A percentile compares a stretch with the other conserved stretches of the same genome.
These are phyloP conservation scores for Sungouiozyma ichnusensis DNA, from an alignment of 805 yeast genomes.

Conservation along the genomic window DNA sequence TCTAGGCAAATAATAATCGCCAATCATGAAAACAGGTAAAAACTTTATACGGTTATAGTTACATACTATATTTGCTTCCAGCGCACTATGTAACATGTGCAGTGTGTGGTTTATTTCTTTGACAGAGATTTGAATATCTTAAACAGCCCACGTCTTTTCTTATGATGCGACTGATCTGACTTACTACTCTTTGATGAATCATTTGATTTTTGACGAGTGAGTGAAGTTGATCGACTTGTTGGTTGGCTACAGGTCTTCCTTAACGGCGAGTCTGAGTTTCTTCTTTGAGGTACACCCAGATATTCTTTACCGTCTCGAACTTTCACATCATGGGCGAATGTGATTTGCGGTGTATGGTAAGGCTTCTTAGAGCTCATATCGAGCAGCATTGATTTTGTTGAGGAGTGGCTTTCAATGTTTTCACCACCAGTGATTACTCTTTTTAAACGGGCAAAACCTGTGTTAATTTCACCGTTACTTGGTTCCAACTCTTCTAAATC, in stretches of 20 bases:
- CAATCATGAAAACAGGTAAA: too few species aligned
- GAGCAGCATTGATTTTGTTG: slow-evolving; percentile 8
- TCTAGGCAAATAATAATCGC: too few species aligned
- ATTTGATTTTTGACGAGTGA: slow-evolving; percentile 7
- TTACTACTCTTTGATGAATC: slow-evolving; percentile 8
- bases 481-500: slow-evolving; percentile 10
- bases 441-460: slow-evolving; percentile 15
- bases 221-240: neutral
- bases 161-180: slow-evolving; percentile 4
- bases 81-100: neutral
- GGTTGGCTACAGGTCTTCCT: slow-evolving; percentile 4
- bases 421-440: slow-evolving; percentile 20
- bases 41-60: too few species aligned
- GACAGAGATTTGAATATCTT: neutral
- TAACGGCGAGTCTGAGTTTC: slow-evolving; percentile 18
- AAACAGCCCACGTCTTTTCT: slow-evolving; percentile 2
- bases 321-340: slow-evolving; percentile 18
- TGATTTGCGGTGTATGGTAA: slow-evolving; percentile 6
- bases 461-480: slow-evolving; percentile 6
- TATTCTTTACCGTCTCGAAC: slow-evolving; percentile 15
- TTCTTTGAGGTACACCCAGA: slow-evolving; percentile 9
- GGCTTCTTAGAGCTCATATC: slow-evolving; percentile 15
- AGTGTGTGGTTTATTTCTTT: neutral
- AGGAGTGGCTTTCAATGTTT: slow-evolving; percentile 2
- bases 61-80: too few species aligned